Conservation (phyloP, 768 basidiomycete genomes). For the Tylopilus plumbeoviolaceoides region DNA sequence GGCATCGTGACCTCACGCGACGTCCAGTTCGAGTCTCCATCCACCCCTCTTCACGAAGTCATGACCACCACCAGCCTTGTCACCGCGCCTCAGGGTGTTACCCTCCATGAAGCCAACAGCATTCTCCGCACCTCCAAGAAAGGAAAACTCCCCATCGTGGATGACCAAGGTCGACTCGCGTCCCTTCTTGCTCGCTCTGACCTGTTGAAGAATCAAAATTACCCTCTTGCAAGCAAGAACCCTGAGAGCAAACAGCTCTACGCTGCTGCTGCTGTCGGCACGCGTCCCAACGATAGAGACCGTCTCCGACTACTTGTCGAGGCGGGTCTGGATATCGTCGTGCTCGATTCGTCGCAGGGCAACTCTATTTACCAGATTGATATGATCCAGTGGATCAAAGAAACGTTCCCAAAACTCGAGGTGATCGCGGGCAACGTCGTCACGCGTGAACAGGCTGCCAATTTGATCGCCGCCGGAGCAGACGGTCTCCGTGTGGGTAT, state of each 20-base stretch:
- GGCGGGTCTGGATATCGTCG: slow-evolving; percentile 91
- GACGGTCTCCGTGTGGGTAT: slow-evolving; percentile 96
- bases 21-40: slow-evolving; percentile 80
- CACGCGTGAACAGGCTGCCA: slow-evolving; percentile 94
- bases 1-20: slow-evolving; percentile 97
- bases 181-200: slow-evolving; percentile 95
- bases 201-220: slow-evolving; percentile 95
- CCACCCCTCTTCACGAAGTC: slow-evolving; percentile 65
- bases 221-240: slow-evolving; percentile 90
- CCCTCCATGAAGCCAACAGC: slow-evolving; percentile 86
- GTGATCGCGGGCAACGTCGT: slow-evolving; percentile 98
- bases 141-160: slow-evolving; percentile 90
- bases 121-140: slow-evolving; percentile 96
- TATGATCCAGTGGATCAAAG: slow-evolving; percentile 92
- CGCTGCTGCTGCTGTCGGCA: slow-evolving; percentile 94
- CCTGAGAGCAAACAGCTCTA: slow-evolving; percentile 92
- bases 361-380: slow-evolving; percentile 93
- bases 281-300: slow-evolving; percentile 82
- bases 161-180: slow-evolving; percentile 58
- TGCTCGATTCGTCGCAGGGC: slow-evolving; percentile 95
- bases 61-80: slow-evolving; percentile 92
- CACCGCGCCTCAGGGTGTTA: slow-evolving; percentile 84
- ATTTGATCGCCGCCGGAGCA: slow-evolving; percentile 89
- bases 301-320: slow-evolving; percentile 84
- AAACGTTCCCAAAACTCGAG: slow-evolving; percentile 78